A percentile compares a stretch with the other conserved stretches of the same genome.
Evolutionary conservation across 345 rosid genomes (phyloP).

Genomic region (Syzygium aromaticum): DNA sequence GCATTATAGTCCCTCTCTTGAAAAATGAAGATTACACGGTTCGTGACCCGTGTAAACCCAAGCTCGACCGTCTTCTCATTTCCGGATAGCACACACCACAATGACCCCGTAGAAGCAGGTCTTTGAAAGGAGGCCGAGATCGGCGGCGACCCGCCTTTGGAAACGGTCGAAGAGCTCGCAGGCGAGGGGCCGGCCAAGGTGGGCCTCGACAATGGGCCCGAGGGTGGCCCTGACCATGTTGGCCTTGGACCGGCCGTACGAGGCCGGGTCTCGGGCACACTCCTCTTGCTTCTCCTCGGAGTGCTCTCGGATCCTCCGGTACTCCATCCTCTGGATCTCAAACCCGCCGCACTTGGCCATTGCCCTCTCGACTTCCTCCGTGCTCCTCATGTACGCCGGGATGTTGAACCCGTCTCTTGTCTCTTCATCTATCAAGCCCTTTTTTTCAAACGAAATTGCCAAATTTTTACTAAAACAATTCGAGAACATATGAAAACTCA

Average conservation of each 20-base stretch:
- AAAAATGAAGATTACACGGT: not conserved
- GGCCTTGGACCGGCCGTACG: slow-evolving; percentile 46
- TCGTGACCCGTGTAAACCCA: not conserved
- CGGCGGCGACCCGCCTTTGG: slow-evolving; percentile 27
- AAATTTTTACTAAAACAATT: not conserved
- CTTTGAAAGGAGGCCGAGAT: slow-evolving; percentile 26
- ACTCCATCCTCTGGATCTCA: slow-evolving; percentile 39
- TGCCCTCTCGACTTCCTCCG: slow-evolving; percentile 42
- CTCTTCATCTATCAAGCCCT: slow-evolving; percentile 48
- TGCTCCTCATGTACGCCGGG: slow-evolving; percentile 56
- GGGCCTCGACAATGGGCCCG: slow-evolving; percentile 38
- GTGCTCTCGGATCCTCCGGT: slow-evolving; percentile 31
- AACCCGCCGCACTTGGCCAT: slow-evolving; percentile 39
- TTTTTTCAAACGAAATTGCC: not conserved
- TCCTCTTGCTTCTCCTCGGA: slow-evolving; percentile 36
- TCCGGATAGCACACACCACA: slow-evolving; percentile 28
- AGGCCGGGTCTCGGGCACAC: slow-evolving; percentile 39
- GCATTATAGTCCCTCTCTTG: not conserved
- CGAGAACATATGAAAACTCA: not conserved
- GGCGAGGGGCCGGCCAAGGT: slow-evolving; percentile 36
- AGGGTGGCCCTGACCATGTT: slow-evolving; percentile 45
- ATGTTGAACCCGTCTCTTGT: slow-evolving; percentile 51
- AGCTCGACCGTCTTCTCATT: slow-evolving; percentile 3
- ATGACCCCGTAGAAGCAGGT: slow-evolving; percentile 46
- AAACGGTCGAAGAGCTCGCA: slow-evolving; percentile 35